phyloP scores from a whole-genome alignment of 805 yeast genomes.

The Dipodascus albidus region DNA sequence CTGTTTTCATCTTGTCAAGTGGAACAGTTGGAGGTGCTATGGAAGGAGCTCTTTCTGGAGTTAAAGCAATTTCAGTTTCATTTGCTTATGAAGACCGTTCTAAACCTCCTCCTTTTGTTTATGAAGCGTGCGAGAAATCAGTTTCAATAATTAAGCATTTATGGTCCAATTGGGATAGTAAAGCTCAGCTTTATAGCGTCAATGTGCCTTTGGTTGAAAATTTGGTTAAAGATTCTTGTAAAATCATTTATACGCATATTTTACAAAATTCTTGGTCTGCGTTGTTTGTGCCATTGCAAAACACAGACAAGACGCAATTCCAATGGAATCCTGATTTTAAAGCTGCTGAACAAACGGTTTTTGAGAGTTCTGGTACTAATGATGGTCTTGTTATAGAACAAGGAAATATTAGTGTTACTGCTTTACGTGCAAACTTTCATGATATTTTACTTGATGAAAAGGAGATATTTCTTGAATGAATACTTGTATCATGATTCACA shows the following conservation, averaged over 20 bases:
- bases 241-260: conserved; percentile 61
- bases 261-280: conserved; percentile 72
- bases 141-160: conserved; percentile 53
- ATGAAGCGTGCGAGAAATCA: conserved; percentile 56
- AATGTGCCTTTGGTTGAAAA: conserved; percentile 65
- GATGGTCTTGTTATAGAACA: conserved; percentile 63
- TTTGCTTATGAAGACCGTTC: conserved; percentile 58
- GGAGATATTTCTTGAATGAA: not conserved
- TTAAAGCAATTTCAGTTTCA: conserved; percentile 66
- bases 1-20: conserved; percentile 76
- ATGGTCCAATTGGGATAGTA: conserved; percentile 42
- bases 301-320: conserved; percentile 33
- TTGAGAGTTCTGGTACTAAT: conserved; percentile 33
- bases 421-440: not conserved
- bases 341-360: conserved; percentile 44
- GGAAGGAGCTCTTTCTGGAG: conserved; percentile 69
- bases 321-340: conserved; percentile 79
- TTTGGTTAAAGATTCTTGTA: conserved; percentile 42
- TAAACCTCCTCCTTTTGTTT: conserved; percentile 39
- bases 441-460: not conserved
- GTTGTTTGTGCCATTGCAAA: conserved; percentile 32
- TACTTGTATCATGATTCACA: too few species aligned
- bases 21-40: conserved; percentile 96
- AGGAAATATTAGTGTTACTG: conserved; percentile 39
- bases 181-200: conserved; percentile 64